Conservation (phyloP, 148 eudicot genomes). For the Pouteria glomerata region DNA sequence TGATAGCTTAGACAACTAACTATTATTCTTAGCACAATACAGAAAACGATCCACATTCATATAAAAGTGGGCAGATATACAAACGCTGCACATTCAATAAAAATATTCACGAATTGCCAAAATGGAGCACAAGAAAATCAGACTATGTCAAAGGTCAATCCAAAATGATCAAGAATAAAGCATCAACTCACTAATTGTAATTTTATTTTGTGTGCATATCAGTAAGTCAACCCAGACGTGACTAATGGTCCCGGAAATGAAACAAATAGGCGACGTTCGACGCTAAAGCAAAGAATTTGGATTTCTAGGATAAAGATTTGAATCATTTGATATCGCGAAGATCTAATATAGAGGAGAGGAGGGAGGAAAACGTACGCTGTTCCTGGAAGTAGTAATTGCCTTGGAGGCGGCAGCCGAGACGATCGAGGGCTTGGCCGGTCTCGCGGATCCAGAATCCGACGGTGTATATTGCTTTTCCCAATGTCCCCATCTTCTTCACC, state of each 20-base stretch:
- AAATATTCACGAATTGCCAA: background rate
- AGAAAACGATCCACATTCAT: background rate
- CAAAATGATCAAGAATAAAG: background rate
- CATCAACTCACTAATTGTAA: background rate
- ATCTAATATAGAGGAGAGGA: background rate
- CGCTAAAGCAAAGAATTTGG: background rate
- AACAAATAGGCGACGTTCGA: background rate
- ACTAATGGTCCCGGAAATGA: too few relatives aligned
- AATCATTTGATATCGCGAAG: background rate
- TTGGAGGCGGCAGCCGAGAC: slow-evolving; percentile 81
- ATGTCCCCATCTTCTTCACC: slow-evolving; percentile 43
- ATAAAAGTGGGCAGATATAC: background rate
- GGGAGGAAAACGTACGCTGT: slow-evolving; percentile 39
- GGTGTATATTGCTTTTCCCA: slow-evolving; percentile 74
- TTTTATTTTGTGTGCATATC: background rate
- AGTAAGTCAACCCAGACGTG: slow-evolving; percentile 1
- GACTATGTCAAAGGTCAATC: background rate
- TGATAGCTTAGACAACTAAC: background rate
- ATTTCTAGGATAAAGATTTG: background rate
- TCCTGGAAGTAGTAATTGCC: slow-evolving; percentile 71
- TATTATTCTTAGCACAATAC: background rate
- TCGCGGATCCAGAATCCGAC: slow-evolving; percentile 92
- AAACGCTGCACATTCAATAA: background rate
- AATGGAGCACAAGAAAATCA: background rate
- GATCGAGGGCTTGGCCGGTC: slow-evolving; percentile 91